These are phyloP conservation scores for Penicillium decumbens DNA, from an alignment of 2,329 filamentous ascomycete genomes.

Conservation along the genomic window DNA sequence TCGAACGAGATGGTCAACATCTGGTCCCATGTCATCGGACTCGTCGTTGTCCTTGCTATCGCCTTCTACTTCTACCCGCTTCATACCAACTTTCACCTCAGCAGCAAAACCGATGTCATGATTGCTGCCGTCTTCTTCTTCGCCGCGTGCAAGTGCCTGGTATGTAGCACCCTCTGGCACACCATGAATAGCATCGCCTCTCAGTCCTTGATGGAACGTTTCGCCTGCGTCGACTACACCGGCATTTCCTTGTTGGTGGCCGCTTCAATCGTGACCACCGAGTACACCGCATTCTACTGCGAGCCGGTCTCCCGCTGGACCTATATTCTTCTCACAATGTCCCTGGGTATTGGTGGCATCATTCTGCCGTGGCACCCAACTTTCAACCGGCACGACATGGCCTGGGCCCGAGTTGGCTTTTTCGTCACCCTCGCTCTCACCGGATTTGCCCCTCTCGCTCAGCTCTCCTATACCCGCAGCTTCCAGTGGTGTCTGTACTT, in stretches of 20 bases:
- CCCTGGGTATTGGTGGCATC: constrained; percentile 78
- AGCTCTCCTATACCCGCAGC: constrained; percentile 74
- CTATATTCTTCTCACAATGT: constrained; percentile 77
- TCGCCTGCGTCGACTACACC: constrained; percentile 97
- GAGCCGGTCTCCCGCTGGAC: constrained; percentile 80
- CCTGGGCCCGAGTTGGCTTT: constrained; percentile 86
- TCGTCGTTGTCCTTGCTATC: constrained; percentile 79
- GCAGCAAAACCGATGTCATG: constrained; percentile 80
- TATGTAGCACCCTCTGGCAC: constrained; percentile 96
- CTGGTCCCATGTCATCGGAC: constrained; percentile 88
- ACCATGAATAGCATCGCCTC: constrained; percentile 97
- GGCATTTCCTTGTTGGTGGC: constrained; percentile 90
- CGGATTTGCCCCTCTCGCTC: constrained; percentile 81
- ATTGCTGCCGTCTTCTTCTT: constrained; percentile 95
- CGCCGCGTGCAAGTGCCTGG: constrained; percentile 87
- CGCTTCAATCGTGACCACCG: constrained; percentile 94
- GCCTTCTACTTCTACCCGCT: constrained; percentile 96
- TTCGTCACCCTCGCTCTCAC: constrained; percentile 83
- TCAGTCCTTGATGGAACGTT: constrained; percentile 82
- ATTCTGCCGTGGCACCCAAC: constrained; percentile 93
- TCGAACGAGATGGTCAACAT: constrained; percentile 97
- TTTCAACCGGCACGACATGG: constrained; percentile 90
- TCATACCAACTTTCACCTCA: constrained; percentile 77
- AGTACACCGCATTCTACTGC: constrained; percentile 98
- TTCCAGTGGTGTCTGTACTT: constrained; percentile 79